Conservation (phyloP, 352 stramenopile genomes). For the Elongisporangium prolatum region DNA sequence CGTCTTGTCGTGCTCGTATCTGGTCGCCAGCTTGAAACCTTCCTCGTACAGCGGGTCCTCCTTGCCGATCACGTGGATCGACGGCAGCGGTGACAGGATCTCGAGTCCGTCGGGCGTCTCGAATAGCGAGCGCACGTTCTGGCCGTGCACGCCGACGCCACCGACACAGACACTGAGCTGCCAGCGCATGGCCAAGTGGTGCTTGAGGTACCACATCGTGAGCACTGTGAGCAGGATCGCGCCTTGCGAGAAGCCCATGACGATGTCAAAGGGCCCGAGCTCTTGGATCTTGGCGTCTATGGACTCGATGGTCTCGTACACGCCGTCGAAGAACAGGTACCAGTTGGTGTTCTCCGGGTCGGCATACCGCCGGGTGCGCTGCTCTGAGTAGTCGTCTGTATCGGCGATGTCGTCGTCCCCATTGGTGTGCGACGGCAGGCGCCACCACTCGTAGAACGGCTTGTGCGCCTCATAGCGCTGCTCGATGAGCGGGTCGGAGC, state of each 20-base stretch:
- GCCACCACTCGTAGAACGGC: constrained; percentile 54
- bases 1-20: constrained; percentile 30
- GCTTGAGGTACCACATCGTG: constrained; percentile 35
- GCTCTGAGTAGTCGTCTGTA: constrained; percentile 11
- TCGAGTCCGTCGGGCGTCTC: constrained; percentile 17
- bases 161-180: constrained; percentile 49
- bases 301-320: constrained; percentile 37
- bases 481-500: constrained; percentile 40
- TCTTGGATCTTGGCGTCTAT: constrained; percentile 38
- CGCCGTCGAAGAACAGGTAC: constrained; percentile 32
- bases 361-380: not conserved
- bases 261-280: constrained; percentile 53
- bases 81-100: constrained; percentile 44
- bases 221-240: constrained; percentile 40
- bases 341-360: constrained; percentile 23
- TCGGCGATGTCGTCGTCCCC: constrained; percentile 18
- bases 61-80: constrained; percentile 62
- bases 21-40: constrained; percentile 31
- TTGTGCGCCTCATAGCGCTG: constrained; percentile 37
- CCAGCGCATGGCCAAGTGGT: constrained; percentile 32
- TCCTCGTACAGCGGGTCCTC: constrained; percentile 38
- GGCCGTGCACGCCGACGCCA: constrained; percentile 20
- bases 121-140: constrained; percentile 26
- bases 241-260: constrained; percentile 69
- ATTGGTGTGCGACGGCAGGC: constrained; percentile 14